Base-by-base conservation (phyloP, 805 yeast species). In the Helenozyma rhizophorensis region DNA sequence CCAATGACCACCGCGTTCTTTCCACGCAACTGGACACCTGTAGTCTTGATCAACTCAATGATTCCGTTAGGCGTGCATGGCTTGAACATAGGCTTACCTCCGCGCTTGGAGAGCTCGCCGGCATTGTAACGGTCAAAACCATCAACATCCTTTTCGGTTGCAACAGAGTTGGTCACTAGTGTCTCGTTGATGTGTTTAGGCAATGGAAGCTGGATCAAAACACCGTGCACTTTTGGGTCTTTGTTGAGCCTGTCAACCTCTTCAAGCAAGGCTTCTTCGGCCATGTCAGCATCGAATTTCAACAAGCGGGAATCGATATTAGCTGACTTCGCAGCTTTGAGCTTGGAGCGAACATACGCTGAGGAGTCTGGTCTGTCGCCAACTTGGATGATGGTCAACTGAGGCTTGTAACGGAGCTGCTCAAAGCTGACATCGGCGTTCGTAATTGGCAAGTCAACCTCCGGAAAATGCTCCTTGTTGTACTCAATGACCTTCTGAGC, bases 41-140 rank as follows among this genome's bases (percentile, higher is more conserved):
- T 74, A 43, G 80, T 72, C 48, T 82, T 76, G 51, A 90, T 70
- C 51, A 90, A 66, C 51, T 79, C 83, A 68, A 90, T 80, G 50
- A 88, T 77, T 37, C 98, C 98, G 62, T 81, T 79, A 34, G 98
- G 98, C 18, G 98, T 90, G 65, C 97, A 90, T 22, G 98, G 97
- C 44, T 81, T 70, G 60, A 87, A 89, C 39, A 67, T 62, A 21
- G 97, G 96, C 23, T 66, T 55, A 14, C 97, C 96, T 33, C 86
- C 86, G 46, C 84, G 78, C 61, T 88, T 87, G 48, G 89, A 76
- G 38, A 90, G 72, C 54, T 90, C 97, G 39, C 97, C 97, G 36
- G 86, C 79, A 58, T 93, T 93, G 50, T 70, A 72, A 35, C 88
- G 78, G 26, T 89, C 93, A 52, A 90, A 93, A 2, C 98, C 98